Base-by-base conservation (phyloP, 495 filamentous ascomycete genomes). In the Xylaria flabelliformis region DNA sequence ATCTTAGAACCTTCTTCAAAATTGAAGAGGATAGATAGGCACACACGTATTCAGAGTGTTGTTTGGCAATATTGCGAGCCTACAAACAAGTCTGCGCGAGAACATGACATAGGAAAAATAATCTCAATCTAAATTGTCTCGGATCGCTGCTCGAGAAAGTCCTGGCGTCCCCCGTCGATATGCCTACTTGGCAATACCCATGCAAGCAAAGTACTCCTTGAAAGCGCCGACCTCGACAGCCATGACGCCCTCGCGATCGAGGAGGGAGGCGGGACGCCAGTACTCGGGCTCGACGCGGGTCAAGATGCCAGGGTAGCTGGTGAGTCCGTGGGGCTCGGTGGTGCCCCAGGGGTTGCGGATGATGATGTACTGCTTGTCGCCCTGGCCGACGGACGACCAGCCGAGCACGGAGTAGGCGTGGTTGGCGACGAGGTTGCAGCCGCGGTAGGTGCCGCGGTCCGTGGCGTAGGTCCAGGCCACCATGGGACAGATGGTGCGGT, bases 331-430 rank as follows among this genome's bases (percentile, higher is more conserved):
- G 21, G 76, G 75, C 74, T 80, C 80, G 12, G 80, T 78, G 26
- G 80, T 73, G 42, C 81, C 80, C 81, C 81, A 82, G 19, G 80
- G 81, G 75, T 82, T 81, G 29, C 81, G 75, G 26, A 82, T 67
- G 64, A 82, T 74, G 56, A 82, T 72, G 74, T 81, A 82, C 73
- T 81, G 79, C 67, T 74, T 75, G 3, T 79, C 75, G 41, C 77
- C 75, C 71, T 78, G 77, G 71, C 77, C 76, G 64, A 74, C 74
- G 72, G 67, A 76, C 19, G 80, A 76, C 81, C 80, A 82, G 9
- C 80, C 81, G 21, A 82, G 76, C 32, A 82, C 75, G 7, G 77
- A 76, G 74, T 82, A 82, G 29, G 81, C 81, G 69, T 80, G 78
- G 74, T 80, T 82, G n/a, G 77, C 80, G 8, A 80, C 81, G 4